Evolutionary conservation across 441 rosid species (phyloP).

Genomic region (Hura crepitans): DNA sequence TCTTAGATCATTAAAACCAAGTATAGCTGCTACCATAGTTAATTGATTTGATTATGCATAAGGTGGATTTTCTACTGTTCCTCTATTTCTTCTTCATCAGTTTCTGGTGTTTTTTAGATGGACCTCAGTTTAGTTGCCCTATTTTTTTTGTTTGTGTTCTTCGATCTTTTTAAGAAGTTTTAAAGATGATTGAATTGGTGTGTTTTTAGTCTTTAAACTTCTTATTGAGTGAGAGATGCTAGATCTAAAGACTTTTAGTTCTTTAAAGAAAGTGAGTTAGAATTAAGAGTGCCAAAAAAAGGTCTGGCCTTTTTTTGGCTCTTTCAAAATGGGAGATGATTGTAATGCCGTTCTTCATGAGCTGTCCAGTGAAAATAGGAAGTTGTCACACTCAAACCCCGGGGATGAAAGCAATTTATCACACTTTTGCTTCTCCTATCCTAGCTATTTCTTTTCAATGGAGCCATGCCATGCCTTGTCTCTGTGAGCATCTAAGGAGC

Average conservation of each 20-base stretch:
- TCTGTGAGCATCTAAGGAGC: too few species aligned
- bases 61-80: too few species aligned
- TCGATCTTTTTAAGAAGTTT: background rate
- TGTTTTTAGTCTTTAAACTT: background rate
- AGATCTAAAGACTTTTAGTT: slow-evolving; percentile 20
- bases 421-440: too few species aligned
- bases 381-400: too few species aligned
- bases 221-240: slow-evolving; percentile 6
- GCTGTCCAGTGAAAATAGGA: too few species aligned
- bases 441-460: too few species aligned
- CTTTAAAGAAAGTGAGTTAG: slow-evolving; percentile 16
- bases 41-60: too few species aligned
- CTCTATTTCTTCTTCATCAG: slow-evolving; percentile 20
- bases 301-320: slow-evolving; percentile 2
- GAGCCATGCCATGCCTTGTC: too few species aligned
- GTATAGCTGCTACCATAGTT: too few species aligned
- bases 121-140: background rate
- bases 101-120: slow-evolving; percentile 14
- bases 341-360: background rate
- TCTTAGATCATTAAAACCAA: too few species aligned
- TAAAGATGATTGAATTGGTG: slow-evolving; percentile 15
- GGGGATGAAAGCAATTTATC: too few species aligned
- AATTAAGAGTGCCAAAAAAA: slow-evolving; percentile 12
- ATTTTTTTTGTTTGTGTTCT: background rate
- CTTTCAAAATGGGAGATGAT: slow-evolving; percentile 18